Conservation (phyloP, 1,139 yeast species). For the Zygosaccharomyces pseudobailii region DNA sequence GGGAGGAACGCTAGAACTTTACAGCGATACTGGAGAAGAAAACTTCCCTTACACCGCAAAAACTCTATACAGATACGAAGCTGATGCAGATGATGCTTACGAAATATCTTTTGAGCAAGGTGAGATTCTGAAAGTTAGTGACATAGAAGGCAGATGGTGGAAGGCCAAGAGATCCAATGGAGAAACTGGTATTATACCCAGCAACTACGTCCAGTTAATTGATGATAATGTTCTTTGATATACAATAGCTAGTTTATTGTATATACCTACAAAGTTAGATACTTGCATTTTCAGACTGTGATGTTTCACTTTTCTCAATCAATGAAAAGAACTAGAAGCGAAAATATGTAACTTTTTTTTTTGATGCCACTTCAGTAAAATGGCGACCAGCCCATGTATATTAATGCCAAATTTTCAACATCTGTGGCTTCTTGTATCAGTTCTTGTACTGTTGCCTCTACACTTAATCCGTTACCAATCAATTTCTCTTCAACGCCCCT, state of each 20-base stretch:
- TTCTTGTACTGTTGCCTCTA: conserved; percentile 80
- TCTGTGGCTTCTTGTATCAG: conserved; percentile 73
- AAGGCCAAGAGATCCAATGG: conserved; percentile 88
- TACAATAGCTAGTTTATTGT: neutral
- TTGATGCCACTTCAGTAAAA: conserved; percentile 30
- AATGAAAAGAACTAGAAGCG: neutral
- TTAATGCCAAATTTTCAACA: conserved; percentile 60
- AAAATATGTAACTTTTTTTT: neutral
- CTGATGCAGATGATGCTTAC: conserved; percentile 92
- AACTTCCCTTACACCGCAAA: conserved; percentile 81
- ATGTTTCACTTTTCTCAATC: neutral
- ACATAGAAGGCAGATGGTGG: conserved; percentile 98
- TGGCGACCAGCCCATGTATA: conserved; percentile 79
- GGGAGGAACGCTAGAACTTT: conserved; percentile 34
- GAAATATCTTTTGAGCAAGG: conserved; percentile 89
- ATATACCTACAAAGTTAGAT: neutral
- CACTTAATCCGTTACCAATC: conserved; percentile 60
- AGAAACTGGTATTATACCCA: conserved; percentile 94
- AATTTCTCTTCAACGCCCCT: conserved; percentile 68
- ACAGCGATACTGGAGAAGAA: conserved; percentile 36
- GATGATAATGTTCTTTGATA: conserved; percentile 23
- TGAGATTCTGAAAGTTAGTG: conserved; percentile 85
- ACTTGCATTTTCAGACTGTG: neutral
- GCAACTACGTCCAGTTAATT: conserved; percentile 79
- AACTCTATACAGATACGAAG: conserved; percentile 82